A percentile compares a stretch with the other conserved stretches of the same genome.
Evolutionary conservation across 352 stramenopile genomes (phyloP).

Genomic region (Phytophthora lateralis): DNA sequence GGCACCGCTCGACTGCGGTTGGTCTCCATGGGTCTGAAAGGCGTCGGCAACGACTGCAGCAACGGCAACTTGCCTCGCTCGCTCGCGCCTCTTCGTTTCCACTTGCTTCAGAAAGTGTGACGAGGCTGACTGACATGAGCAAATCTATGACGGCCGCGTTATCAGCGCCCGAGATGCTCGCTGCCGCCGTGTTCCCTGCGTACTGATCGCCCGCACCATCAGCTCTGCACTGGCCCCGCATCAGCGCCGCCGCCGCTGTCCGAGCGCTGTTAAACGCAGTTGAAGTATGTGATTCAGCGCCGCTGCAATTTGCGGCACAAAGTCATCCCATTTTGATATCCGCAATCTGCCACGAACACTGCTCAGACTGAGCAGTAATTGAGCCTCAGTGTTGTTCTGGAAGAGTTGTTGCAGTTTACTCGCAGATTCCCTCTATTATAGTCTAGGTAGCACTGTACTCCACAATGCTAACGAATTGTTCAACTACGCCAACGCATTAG

Average conservation of each 20-base stretch:
- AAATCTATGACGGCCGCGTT: constrained; percentile 15
- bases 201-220: constrained; percentile 30
- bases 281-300: constrained; percentile 21
- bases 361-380: too few species aligned
- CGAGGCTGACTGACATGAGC: constrained; percentile 13
- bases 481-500: too few species aligned
- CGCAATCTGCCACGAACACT: too few species aligned
- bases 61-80: constrained; percentile 10
- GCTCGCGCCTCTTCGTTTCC: neutral
- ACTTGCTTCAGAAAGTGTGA: constrained; percentile 33
- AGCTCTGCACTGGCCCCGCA: constrained; percentile 16
- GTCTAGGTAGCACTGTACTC: too few species aligned
- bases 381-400: too few species aligned
- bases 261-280: constrained; percentile 22
- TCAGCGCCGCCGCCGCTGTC: constrained; percentile 16
- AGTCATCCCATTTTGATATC: too few species aligned
- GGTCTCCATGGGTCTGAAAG: neutral
- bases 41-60: neutral
- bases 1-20: neutral
- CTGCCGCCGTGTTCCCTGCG: constrained; percentile 12
- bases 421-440: too few species aligned
- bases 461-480: too few species aligned
- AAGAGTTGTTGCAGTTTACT: too few species aligned
- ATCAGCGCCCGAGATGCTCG: constrained; percentile 12
- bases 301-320: neutral